Percentiles rank a stretch among this genome's conserved stretches.
Conservation (phyloP, 176 grass and related monocot genomes). For the Otatea glauca region DNA sequence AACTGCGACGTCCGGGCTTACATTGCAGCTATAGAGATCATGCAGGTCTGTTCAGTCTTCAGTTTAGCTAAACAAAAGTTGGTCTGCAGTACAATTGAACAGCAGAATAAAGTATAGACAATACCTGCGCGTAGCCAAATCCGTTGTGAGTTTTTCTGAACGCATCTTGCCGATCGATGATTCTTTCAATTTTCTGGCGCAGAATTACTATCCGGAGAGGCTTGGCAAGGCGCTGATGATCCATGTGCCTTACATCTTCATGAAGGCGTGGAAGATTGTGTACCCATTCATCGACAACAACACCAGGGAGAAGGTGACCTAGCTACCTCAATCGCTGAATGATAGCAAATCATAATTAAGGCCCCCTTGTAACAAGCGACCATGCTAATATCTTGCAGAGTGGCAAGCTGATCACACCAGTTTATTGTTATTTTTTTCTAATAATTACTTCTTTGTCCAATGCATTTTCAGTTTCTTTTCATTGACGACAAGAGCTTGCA, state of each 20-base stretch:
- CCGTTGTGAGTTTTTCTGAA: neutral
- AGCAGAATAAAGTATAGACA: neutral
- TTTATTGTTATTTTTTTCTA: neutral
- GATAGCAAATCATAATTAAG: neutral
- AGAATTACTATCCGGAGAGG: slow-evolving; percentile 81
- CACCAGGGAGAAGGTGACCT: slow-evolving; percentile 69
- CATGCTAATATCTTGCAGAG: neutral
- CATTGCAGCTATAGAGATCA: slow-evolving; percentile 65
- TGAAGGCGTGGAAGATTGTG: slow-evolving; percentile 80
- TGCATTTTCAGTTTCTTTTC: slow-evolving; percentile 69
- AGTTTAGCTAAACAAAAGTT: neutral
- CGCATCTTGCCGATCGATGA: neutral
- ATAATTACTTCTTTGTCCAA: neutral
- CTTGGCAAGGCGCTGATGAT: slow-evolving; percentile 70
- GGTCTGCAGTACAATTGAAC: neutral
- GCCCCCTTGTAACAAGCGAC: too few species aligned
- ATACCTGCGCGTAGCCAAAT: neutral
- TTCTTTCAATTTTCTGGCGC: neutral
- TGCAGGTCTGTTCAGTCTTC: slow-evolving; percentile 57
- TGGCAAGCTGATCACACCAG: neutral
- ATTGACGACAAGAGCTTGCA: slow-evolving; percentile 67
- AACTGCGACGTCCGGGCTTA: slow-evolving; percentile 65
- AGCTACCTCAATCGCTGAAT: neutral
- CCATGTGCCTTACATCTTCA: slow-evolving; percentile 76
- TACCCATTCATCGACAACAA: slow-evolving; percentile 74